Evolutionary conservation across 257 asterid genomes (phyloP).

Genomic region (Solanum chiquidenum): DNA sequence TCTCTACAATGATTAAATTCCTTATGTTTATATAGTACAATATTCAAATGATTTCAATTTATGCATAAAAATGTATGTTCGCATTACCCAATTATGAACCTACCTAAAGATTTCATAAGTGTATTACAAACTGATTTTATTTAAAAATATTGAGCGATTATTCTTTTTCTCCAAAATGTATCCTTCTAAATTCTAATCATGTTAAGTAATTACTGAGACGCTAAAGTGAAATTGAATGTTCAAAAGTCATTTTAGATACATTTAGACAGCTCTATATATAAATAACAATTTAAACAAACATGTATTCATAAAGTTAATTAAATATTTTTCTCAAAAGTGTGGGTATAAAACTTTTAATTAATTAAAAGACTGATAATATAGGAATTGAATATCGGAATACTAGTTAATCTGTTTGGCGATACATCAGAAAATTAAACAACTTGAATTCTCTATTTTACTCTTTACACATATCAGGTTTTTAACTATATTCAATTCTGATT

Average conservation of each 20-base stretch:
- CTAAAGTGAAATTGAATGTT: neutral
- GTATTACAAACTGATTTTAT: neutral
- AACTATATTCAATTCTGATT: neutral
- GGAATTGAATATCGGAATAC: too few species aligned
- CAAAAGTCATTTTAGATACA: neutral
- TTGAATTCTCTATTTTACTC: too few species aligned
- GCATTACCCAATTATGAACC: neutral
- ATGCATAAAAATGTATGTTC: neutral
- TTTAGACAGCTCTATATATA: too few species aligned
- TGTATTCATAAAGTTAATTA: neutral
- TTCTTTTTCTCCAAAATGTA: neutral
- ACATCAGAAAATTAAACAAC: too few species aligned
- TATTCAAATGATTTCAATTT: neutral
- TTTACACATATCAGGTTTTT: neutral
- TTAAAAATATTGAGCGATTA: neutral
- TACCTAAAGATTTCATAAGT: neutral
- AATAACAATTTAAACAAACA: too few species aligned
- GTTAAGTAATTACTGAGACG: neutral
- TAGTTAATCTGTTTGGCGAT: too few species aligned
- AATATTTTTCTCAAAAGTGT: neutral
- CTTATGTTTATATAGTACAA: neutral
- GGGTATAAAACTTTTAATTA: neutral
- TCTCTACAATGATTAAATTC: neutral
- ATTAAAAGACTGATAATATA: too few species aligned
- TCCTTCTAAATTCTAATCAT: neutral